Evolutionary conservation across 2,329 filamentous ascomycete genomes (phyloP), one percentile per base, ranked within the genome.

Genomic region (Fusarium temperatum): DNA sequence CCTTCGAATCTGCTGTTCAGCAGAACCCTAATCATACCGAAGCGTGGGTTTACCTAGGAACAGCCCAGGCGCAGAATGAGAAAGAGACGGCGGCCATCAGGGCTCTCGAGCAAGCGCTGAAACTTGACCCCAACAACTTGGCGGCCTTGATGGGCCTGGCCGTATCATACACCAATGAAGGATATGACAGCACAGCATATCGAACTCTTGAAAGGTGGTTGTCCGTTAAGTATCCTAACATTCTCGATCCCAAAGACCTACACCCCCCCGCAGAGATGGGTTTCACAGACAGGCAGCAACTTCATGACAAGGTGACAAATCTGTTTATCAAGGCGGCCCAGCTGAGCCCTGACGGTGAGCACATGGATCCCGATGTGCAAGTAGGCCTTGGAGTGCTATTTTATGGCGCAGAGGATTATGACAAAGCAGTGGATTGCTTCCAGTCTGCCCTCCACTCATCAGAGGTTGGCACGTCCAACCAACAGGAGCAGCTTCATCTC

Each of bases 391-490:
- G 97, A 41, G 96, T 99, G 9, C 89, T 99, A 22, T 98, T 99
- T 86, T 99, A 99, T 84, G 96, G 96, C 58, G 95, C 94, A 36
- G 96, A 99, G 83, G 96, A 98, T 81, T 98, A 98, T 85, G 94
- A 96, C 81, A 99, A 99, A 85, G 96, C 96, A 1, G 96, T 99
- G 42, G 96, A 99, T 86, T 99, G 97, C 87, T 99, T 99, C 89
- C 93, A 93, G 63, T 92, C 96, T 2, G 96, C 97, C 2, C 90
- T 99, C 30, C 93, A 94, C 67, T 94, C 91, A 30, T 94, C 94
- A 2, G 95, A 98, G 83, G 89, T 91, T 41, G 96, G 96, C 66
- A 90, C 90, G 14, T 93, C 91, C 68, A 98, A 98, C 84, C 92
- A 94, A 72, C 90, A 91, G 78, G 92, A 93, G 78, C 95, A 98